Base-by-base conservation (phyloP, 2,329 filamentous ascomycete genomes). In the Didymellaceae sp. region DNA sequence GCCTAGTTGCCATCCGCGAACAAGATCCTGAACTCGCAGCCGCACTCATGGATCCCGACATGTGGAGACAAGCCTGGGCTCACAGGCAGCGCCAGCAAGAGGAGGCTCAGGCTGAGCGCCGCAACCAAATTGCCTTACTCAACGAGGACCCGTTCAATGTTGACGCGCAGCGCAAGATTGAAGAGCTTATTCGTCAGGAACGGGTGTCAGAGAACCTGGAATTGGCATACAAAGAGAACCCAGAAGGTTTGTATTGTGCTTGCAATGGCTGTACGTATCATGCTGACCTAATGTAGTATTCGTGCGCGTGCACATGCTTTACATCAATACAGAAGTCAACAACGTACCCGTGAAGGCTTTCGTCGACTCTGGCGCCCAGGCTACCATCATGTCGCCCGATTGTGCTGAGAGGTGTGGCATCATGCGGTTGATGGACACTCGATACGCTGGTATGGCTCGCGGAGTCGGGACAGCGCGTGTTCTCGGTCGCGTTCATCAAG, bases 331-430 rank as follows among this genome's bases (percentile, higher is more conserved):
- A 54, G 90, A 95, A 72, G 94, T 99, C 64, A 99, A 99, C 74
- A 88, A 90, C 10, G 84, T 90, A 63, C 90, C 89, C 50, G 87
- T 99, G 65, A 97, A 97, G 78, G 94, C 93, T 2, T 88, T 99
- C 61, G 94, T 99, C 53, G 94, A 99, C 74, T 97, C 94, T 2
- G 94, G 94, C 54, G 94, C 94, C 18, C 94, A 99, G 77, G 91
- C 93, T 20, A 99, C 94, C 42, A 97, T 99, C 78, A 99, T 99
- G 94, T 97, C 93, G 5, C 94, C 94, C 5, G 82, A 86, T 18
- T 97, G 91, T 68, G 94, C 94, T 20, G 90, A 96, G 69, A 83
- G 86, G 7, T 99, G 94, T 70, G 91, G 91, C 63, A 97, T 99
- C 74, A 96, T 96, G 89, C 88, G 93, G 39, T 84, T 99, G 11